Base-by-base conservation (phyloP, 768 basidiomycete genomes). In the Pulveroboletus sp. region DNA sequence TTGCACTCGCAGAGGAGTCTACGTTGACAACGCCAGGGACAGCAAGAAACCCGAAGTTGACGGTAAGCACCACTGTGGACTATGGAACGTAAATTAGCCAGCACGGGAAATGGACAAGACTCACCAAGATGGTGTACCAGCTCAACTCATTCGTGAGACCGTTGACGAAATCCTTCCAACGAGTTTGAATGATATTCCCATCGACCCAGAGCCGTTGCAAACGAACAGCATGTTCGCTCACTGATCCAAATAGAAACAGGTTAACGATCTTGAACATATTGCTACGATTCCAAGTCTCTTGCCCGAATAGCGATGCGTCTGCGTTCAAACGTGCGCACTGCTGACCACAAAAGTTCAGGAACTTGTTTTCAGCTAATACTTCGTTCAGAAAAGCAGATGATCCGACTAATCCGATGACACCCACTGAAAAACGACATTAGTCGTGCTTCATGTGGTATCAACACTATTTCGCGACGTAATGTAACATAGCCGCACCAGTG, bases 1-100 rank as follows among this genome's bases (percentile, higher is more conserved):
- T 56, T 6, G 28, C 4, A 6, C 14, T n/a, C 0, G 55, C 24
- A 0, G 35, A 5, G 3, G 27, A 11, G 33, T 9, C 3, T 21
- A 3, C 3, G 21, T 21, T 21, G 21, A 21, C 21, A 18, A 60
- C 38, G 11, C 47, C 31, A 0, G 58, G 58, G 2, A 60, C 38
- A 10, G 57, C 33, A 1, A 58, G 58, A 21, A 58, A 52, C 17
- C 57, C 47, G 27, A 57, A 49, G 9, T 59, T 47, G 2, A 57
- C 52, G 1, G 57, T 52, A 10, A 57, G 47, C 51, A 57, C 49
- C 8, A 59, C 57, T 37, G 51, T 57, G 24, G 56, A 57, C 57
- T 57, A 30, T 18, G 2, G 47, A 3, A 17, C 17, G 6, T 56
- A 2, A 47, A 31, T 26, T 15, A 18, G 17, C 27, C 1, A 1